Evolutionary conservation across 2,329 filamentous ascomycete species (phyloP), one percentile per base, ranked within the genome.

Genomic region (Pseudogymnoascus sp.): DNA sequence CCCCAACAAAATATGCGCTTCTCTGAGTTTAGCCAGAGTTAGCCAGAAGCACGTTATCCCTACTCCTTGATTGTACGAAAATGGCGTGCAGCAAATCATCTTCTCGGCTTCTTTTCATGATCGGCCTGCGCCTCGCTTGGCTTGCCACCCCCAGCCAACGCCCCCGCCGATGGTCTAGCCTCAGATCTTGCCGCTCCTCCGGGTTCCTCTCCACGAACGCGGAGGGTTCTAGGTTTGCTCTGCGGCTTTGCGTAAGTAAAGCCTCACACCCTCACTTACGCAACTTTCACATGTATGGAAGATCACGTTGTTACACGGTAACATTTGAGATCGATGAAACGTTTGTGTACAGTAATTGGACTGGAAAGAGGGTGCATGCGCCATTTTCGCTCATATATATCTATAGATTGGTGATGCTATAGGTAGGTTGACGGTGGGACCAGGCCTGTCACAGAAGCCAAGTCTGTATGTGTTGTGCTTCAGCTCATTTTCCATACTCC

Each of bases 41-140:
- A 12, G 44, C 44, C 44, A 50, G 23, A 25, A 50, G 47, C 47
- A 56, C 47, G 47, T 56, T 56, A 33, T 56, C 47, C 47, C 28
- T 56, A 56, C 50, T 11, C 50, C 10, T 12, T 56, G 50, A 33
- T 56, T 56, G 50, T 56, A 11, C 50, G 16, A 33, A 56, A 56
- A 33, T 35, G 25, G 16, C 28, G n/a, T 25, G 28, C 16, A 56
- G 50, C 50, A 56, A 56, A 56, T 56, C 50, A 56, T 16, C 50
- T 3, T 18, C 50, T 56, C 28, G 50, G 28, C 50, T 56, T 56
- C 50, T 56, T 56, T 33, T 33, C 28, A 56, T 33, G 50, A 56
- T 56, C 50, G 28, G 50, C 50, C 50, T 56, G 50, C 28, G 50
- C 50, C 50, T 56, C 50, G 50, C 50, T 56, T 56, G 50, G 50